Conservation (phyloP, 306 rosid species). For the Rosa multiflora region DNA sequence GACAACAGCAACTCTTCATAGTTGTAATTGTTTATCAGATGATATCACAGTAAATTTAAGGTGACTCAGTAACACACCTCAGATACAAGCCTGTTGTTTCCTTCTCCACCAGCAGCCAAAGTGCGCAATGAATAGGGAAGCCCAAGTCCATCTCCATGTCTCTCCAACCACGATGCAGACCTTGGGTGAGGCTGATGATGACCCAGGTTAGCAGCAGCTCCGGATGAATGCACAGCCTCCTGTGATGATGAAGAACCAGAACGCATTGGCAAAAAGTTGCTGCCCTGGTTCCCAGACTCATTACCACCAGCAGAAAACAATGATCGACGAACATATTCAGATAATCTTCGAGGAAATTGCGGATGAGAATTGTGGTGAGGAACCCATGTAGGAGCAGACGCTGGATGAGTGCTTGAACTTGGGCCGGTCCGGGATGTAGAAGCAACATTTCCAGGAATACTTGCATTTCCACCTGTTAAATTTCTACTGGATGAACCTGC, state of each 20-base stretch:
- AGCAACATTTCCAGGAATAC: conserved; percentile 65
- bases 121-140: conserved; percentile 71
- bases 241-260: conserved; percentile 54
- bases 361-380: conserved; percentile 65
- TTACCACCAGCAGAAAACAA: conserved; percentile 59
- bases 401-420: conserved; percentile 51
- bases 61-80: conserved; percentile 56
- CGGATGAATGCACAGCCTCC: conserved; percentile 53
- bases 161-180: conserved; percentile 66
- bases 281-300: conserved; percentile 62
- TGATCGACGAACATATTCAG: conserved; percentile 77
- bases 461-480: conserved; percentile 40
- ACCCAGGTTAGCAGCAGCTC: conserved; percentile 43
- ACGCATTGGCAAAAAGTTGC: conserved; percentile 49
- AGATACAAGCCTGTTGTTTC: conserved; percentile 80
- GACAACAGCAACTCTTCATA: not conserved
- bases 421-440: conserved; percentile 55
- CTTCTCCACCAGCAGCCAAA: conserved; percentile 67
- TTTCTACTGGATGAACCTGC: conserved; percentile 36
- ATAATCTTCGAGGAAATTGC: conserved; percentile 70
- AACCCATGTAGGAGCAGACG: conserved; percentile 60
- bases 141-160: conserved; percentile 71
- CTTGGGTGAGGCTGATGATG: conserved; percentile 53
- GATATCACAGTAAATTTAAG: not conserved
- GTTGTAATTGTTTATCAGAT: not conserved